Conservation (phyloP, 2,329 filamentous ascomycete genomes). For the Penicillium hesseltinei region DNA sequence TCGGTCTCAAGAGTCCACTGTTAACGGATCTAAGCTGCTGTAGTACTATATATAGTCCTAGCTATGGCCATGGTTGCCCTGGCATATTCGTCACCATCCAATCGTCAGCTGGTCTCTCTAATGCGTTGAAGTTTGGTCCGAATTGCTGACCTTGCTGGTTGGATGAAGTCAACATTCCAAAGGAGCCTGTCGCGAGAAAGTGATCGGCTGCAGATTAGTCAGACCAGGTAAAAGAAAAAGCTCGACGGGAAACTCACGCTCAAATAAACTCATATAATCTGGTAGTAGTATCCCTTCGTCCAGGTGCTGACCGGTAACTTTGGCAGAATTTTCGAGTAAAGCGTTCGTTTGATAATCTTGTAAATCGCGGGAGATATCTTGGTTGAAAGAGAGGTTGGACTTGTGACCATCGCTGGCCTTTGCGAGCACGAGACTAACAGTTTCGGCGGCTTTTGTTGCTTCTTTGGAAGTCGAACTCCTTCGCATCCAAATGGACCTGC, state of each 20-base stretch:
- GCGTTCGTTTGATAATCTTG: neutral
- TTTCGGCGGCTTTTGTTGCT: neutral
- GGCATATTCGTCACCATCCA: neutral
- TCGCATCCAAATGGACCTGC: neutral
- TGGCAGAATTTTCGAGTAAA: neutral
- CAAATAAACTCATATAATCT: neutral
- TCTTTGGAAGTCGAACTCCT: neutral
- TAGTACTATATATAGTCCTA: too few relatives aligned
- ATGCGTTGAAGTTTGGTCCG: neutral
- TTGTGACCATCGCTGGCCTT: neutral
- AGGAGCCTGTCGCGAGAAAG: neutral
- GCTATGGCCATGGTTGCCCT: neutral
- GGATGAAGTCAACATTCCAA: neutral
- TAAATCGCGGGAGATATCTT: neutral
- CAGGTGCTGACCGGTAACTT: neutral
- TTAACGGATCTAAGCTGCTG: too few relatives aligned
- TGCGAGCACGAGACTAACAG: neutral
- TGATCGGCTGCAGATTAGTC: neutral
- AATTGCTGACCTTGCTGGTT: neutral
- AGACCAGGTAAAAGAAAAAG: neutral
- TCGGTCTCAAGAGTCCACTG: too few relatives aligned
- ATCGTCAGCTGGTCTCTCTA: neutral
- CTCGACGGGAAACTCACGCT: neutral
- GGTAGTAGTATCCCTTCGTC: neutral
- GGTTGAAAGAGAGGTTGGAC: neutral